Conservation (phyloP, 805 yeast species). For the Lipomyces spencermartinsiae region DNA sequence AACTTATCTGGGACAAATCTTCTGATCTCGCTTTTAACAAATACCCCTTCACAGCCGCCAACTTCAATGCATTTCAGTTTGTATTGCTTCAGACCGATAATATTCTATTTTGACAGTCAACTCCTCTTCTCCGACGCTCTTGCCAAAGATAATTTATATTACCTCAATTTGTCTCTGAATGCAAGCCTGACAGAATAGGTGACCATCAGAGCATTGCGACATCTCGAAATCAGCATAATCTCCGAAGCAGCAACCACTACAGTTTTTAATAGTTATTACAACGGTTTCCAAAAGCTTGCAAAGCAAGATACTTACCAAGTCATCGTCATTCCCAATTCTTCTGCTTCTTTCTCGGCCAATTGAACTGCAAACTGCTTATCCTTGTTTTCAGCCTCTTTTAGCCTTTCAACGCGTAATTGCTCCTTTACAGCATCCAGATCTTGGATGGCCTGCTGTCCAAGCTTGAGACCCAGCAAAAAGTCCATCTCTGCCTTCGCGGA, state of each 20-base stretch:
- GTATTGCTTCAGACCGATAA: conserved; percentile 1
- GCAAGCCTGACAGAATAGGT: conserved; percentile 58
- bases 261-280: neutral
- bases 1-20: conserved; percentile 4
- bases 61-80: conserved; percentile 7
- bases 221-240: conserved; percentile 16
- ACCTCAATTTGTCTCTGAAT: conserved; percentile 37
- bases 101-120: conserved; percentile 1
- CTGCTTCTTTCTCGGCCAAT: neutral
- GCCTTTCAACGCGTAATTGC: neutral
- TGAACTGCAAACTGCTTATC: neutral
- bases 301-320: neutral
- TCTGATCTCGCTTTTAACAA: conserved; percentile 58
- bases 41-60: conserved; percentile 59
- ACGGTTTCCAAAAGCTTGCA: neutral
- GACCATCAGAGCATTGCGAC: conserved; percentile 54
- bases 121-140: neutral
- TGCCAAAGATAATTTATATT: neutral
- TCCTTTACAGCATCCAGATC: neutral
- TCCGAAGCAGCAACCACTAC: conserved; percentile 15
- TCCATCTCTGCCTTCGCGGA: neutral
- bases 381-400: neutral
- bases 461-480: neutral
- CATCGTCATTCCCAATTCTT: neutral
- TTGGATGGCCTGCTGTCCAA: neutral